Conservation (phyloP, 768 basidiomycete species). For the Leccinum pellstonianum region DNA sequence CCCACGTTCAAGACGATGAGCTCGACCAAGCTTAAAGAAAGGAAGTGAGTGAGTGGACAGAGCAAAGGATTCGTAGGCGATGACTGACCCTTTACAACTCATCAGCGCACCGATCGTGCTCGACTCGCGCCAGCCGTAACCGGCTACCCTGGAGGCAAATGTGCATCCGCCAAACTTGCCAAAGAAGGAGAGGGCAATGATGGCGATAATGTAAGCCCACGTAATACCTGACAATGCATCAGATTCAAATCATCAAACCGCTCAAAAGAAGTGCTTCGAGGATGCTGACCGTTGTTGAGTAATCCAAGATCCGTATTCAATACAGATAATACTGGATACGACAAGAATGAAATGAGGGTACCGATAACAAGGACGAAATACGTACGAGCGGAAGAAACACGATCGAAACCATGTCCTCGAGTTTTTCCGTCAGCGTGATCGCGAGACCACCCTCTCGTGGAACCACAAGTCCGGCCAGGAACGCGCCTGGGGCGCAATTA, state of each 20-base stretch:
- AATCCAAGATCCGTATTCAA: constrained; percentile 86
- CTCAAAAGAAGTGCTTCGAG: background rate
- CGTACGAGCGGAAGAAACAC: constrained; percentile 82
- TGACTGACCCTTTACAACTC: constrained; percentile 85
- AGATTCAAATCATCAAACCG: background rate
- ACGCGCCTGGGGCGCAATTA: constrained; percentile 53
- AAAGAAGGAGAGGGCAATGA: constrained; percentile 71
- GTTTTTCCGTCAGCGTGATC: constrained; percentile 85
- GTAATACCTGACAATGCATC: constrained; percentile 52
- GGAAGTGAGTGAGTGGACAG: constrained; percentile 2
- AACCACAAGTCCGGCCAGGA: constrained; percentile 76
- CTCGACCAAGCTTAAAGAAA: constrained; percentile 68
- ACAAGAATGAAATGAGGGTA: background rate
- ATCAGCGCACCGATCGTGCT: constrained; percentile 87
- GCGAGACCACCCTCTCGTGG: constrained; percentile 88
- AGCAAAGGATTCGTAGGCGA: background rate
- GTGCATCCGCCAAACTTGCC: constrained; percentile 91
- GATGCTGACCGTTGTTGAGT: constrained; percentile 61
- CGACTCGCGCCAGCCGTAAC: constrained; percentile 79
- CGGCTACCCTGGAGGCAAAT: constrained; percentile 60
- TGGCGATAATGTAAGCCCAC: constrained; percentile 87
- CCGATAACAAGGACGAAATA: background rate
- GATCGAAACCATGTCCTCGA: constrained; percentile 94
- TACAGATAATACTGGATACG: constrained; percentile 80
- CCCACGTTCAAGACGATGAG: constrained; percentile 97